Evolutionary conservation across 2,329 filamentous ascomycete species (phyloP), one percentile per base, ranked within the genome.

Genomic region (Fusarium nodosum): DNA sequence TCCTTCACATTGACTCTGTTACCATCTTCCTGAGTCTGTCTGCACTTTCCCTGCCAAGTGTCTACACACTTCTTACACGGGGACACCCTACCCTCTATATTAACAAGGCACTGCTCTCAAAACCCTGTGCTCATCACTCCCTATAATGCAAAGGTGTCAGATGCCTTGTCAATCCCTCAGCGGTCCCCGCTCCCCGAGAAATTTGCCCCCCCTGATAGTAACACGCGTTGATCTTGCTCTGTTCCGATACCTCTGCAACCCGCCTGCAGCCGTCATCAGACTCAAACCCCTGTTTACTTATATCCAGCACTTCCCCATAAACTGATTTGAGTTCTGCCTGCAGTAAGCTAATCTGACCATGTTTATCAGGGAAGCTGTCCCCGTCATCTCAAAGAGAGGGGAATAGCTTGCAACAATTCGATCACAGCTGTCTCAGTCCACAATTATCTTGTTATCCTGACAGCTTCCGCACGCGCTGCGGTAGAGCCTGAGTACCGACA

Each of bases 281-380:
- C 60, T 63, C 41, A 18, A 64, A 61, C 70, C 72, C 72, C 66
- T 70, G 68, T 60, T 66, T 58, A 39, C 63, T 50, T 66, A 66
- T 50, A 54, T 66, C 56, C 48, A 68, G 48, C 55, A 55, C 47
- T 74, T 74, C 72, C 72, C 72, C 72, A 72, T 73, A 74, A 69
- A 69, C 65, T 57, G 26, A 60, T 67, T 64, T 59, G 56, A 65
- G 60, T 62, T 73, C 67, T 72, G 56, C 70, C 59, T 70, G 60
- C 62, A 64, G 56, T 58, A 53, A 68, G 68, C 60, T 61, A 72
- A 74, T 64, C 72, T 74, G 72, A 74, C 68, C 60, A 66, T 66
- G 63, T 66, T 73, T 71, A 59, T 72, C 62, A 68, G 58, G 60
- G 64, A 68, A 62, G 59, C 64, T 68, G 59, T 65, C 53, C 60